These are phyloP conservation scores for Phoenix dactylifera DNA, from an alignment of 176 grass and related monocot genomes.

Conservation along the genomic window DNA sequence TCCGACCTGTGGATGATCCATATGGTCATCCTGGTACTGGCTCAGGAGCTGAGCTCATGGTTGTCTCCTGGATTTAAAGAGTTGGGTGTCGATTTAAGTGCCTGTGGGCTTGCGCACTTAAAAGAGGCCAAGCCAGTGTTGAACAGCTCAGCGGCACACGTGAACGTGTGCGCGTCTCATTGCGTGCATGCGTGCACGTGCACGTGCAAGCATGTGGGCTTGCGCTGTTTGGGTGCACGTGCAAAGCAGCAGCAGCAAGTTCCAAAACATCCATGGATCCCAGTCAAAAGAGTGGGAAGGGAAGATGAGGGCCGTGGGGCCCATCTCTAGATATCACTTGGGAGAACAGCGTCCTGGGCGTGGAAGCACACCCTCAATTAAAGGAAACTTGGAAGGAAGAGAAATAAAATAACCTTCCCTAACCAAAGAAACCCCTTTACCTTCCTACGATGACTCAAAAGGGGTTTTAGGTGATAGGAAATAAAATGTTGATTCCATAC, in stretches of 20 bases:
- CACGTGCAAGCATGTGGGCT: slow-evolving; percentile 20
- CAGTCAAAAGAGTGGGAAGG: not conserved
- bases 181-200: slow-evolving; percentile 16
- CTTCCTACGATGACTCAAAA: no score
- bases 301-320: no score
- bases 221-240: slow-evolving; percentile 9
- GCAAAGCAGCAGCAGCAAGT: not conserved
- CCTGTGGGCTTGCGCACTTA: not conserved
- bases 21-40: no score
- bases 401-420: not conserved
- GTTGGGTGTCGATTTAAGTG: no score
- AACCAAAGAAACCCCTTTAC: no score
- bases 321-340: no score
- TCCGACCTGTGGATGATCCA: no score
- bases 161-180: slow-evolving; percentile 1
- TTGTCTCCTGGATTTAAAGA: no score
- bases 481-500: slow-evolving; percentile 19
- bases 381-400: not conserved
- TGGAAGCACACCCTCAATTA: no score
- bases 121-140: not conserved
- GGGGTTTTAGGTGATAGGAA: not conserved
- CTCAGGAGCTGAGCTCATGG: no score
- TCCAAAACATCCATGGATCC: not conserved
- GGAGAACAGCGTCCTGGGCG: no score
- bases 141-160: slow-evolving; percentile 5